Conservation (phyloP, 2,329 filamentous ascomycete species). For the Fusarium piperis region DNA sequence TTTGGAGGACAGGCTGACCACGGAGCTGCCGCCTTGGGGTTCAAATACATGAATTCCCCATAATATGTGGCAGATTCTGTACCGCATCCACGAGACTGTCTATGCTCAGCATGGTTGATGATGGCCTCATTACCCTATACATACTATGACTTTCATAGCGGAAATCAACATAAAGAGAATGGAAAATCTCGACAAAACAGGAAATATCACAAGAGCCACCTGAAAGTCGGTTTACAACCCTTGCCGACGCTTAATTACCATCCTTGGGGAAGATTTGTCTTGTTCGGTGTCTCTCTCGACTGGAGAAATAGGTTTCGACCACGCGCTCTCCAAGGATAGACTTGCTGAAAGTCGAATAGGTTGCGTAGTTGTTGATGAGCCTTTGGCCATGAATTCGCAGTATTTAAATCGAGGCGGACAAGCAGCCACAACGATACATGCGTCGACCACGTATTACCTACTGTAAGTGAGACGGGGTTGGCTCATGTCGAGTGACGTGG, state of each 20-base stretch:
- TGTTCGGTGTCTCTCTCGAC: background rate
- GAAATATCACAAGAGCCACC: background rate
- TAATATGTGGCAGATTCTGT: no score
- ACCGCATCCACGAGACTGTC: no score
- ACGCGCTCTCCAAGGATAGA: background rate
- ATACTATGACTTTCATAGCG: background rate
- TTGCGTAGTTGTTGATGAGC: background rate
- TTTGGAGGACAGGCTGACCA: no score
- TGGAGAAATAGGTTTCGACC: background rate
- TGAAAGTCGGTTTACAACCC: background rate
- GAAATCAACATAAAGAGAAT: background rate
- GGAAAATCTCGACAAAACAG: background rate
- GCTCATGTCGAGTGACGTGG: constrained; percentile 31
- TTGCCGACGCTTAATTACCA: background rate
- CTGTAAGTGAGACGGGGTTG: constrained; percentile 29
- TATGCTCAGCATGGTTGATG: background rate
- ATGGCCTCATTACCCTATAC: background rate
- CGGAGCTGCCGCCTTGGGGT: no score
- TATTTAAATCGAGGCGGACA: background rate
- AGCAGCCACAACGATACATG: background rate
- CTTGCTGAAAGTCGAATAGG: background rate
- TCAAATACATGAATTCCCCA: no score
- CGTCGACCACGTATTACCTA: background rate
- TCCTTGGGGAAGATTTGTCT: background rate
- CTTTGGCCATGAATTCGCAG: background rate